These are phyloP conservation scores for Penicillium angulare DNA, from an alignment of 495 filamentous ascomycete species.

Conservation along the genomic window DNA sequence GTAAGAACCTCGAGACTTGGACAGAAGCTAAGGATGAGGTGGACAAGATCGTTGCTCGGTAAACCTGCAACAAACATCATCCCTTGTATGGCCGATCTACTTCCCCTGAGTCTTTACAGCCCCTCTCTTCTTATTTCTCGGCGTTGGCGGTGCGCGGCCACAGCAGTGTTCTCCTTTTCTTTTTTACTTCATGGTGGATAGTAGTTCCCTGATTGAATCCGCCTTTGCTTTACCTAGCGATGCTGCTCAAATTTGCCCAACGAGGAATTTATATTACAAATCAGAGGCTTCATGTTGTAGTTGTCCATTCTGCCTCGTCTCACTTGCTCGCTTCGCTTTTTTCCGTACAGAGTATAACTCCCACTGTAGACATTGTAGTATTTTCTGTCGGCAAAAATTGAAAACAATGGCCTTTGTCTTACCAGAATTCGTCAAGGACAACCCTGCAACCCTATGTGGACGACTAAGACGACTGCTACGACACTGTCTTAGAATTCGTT, in stretches of 20 bases:
- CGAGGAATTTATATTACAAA: background rate
- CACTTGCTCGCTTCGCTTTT: background rate
- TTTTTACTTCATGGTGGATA: background rate
- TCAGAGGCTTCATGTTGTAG: no score
- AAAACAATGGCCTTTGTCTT: slow-evolving; percentile 7
- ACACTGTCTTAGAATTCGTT: background rate
- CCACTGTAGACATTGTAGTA: no score
- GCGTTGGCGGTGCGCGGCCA: background rate
- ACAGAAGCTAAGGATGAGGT: slow-evolving; percentile 93
- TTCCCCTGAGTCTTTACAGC: background rate
- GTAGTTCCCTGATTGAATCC: background rate
- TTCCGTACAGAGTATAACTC: background rate
- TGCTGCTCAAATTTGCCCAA: background rate
- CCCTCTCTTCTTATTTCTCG: background rate
- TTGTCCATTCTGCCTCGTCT: no score
- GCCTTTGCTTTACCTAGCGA: background rate
- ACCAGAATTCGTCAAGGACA: background rate
- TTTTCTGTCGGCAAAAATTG: no score
- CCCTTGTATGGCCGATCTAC: background rate
- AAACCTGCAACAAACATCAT: no score
- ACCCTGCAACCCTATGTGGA: background rate
- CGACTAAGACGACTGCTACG: background rate
- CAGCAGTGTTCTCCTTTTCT: background rate
- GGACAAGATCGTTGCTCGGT: slow-evolving; percentile 72
- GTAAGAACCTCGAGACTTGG: slow-evolving; percentile 94